Conservation (phyloP, 345 rosid species). For the Passiflora organensis region DNA sequence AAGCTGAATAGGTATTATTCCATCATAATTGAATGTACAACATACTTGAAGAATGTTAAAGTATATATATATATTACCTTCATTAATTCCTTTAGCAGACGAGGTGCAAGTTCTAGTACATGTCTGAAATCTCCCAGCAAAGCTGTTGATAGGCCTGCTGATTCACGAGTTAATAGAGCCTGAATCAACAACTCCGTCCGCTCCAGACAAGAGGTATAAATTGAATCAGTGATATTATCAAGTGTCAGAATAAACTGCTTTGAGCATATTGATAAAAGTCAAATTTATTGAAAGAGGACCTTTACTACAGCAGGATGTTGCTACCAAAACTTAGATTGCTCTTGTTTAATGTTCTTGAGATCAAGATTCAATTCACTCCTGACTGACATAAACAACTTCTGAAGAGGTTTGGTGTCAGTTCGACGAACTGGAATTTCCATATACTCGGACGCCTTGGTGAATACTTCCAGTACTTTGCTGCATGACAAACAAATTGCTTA, state of each 20-base stretch:
- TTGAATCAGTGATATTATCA: no score
- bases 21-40: conserved; percentile 7
- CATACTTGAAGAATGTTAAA: not conserved
- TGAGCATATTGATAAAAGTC: conserved; percentile 1
- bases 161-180: conserved; percentile 86
- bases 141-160: conserved; percentile 68
- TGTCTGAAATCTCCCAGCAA: conserved; percentile 75
- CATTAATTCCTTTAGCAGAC: conserved; percentile 90
- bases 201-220: conserved; percentile 11
- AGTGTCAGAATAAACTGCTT: conserved; percentile 1
- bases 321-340: conserved; percentile 98
- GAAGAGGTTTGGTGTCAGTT: conserved; percentile 91
- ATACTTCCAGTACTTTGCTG: conserved; percentile 99
- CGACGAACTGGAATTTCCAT: conserved; percentile 97
- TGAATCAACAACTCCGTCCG: conserved; percentile 97
- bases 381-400: conserved; percentile 90
- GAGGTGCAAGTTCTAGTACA: conserved; percentile 89
- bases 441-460: conserved; percentile 92
- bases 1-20: not conserved
- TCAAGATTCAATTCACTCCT: conserved; percentile 96
- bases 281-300: conserved; percentile 37
- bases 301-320: conserved; percentile 95
- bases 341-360: conserved; percentile 95
- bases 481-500: conserved; percentile 12
- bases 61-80: conserved; percentile 51